phyloP scores from a whole-genome alignment of 108 stramenopile species.

The Discostella stelligeroides region DNA sequence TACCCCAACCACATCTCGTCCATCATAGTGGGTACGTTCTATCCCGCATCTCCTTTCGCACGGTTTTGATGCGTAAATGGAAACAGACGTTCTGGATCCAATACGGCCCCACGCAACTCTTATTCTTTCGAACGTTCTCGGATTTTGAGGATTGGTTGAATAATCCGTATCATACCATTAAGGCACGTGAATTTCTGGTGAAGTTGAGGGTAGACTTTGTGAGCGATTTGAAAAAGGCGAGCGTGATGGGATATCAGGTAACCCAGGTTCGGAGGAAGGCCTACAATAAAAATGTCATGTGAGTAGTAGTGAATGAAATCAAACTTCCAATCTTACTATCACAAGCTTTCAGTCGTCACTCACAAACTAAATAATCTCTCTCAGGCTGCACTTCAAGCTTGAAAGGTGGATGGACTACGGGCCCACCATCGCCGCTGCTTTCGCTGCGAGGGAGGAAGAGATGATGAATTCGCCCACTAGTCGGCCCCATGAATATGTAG shows the following conservation, averaged over 20 bases:
- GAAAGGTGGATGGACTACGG: slow-evolving; percentile 95
- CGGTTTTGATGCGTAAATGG: slow-evolving; percentile 90
- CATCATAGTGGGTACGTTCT: slow-evolving; percentile 78
- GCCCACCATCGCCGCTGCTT: slow-evolving; percentile 90
- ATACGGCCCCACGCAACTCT: slow-evolving; percentile 76
- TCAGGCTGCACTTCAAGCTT: slow-evolving; percentile 82
- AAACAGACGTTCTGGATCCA: slow-evolving; percentile 91
- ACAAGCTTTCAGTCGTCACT: background rate
- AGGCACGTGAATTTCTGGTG: slow-evolving; percentile 80
- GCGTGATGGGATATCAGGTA: slow-evolving; percentile 87
- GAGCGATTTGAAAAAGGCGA: slow-evolving; percentile 83
- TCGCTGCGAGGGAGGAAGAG: slow-evolving; percentile 74
- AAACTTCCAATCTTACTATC: background rate
- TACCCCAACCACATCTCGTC: slow-evolving; percentile 73
- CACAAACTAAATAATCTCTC: background rate
- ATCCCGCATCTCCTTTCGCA: slow-evolving; percentile 85
- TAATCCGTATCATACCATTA: slow-evolving; percentile 82
- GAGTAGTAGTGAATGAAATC: slow-evolving; percentile 14
- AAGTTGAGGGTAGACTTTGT: slow-evolving; percentile 90
- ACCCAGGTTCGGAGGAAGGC: slow-evolving; percentile 82
- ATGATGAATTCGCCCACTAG: slow-evolving; percentile 32
- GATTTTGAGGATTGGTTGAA: slow-evolving; percentile 91
- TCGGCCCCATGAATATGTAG: slow-evolving; percentile 7
- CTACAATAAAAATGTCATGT: slow-evolving; percentile 81
- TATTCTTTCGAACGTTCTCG: slow-evolving; percentile 72